Conservation (phyloP, 345 rosid species). For the Gossypium stocksii region DNA sequence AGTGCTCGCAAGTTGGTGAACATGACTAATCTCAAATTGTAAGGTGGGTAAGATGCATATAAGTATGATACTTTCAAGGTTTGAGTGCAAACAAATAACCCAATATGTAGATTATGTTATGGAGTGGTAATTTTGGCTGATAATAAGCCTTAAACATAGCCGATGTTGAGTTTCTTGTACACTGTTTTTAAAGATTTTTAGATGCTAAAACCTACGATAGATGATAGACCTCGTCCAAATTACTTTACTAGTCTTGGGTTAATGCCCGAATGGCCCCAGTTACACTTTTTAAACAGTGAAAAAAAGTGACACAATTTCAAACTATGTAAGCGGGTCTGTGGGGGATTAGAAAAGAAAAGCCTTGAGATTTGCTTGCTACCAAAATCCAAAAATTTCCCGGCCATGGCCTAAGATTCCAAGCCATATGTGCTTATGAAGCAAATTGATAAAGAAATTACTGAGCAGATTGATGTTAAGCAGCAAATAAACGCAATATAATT, state of each 20-base stretch:
- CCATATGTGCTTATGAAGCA: neutral
- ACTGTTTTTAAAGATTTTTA: neutral
- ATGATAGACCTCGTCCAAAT: neutral
- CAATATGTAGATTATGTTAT: slow-evolving; percentile 10
- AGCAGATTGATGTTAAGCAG: neutral
- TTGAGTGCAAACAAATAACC: neutral
- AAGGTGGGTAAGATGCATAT: too few species aligned
- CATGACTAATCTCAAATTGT: neutral
- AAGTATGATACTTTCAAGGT: neutral
- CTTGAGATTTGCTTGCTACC: slow-evolving; percentile 19
- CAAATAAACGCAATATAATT: neutral
- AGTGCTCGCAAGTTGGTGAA: neutral
- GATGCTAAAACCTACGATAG: slow-evolving; percentile 8
- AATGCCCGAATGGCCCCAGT: neutral
- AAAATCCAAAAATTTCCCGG: slow-evolving; percentile 17
- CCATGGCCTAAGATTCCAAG: slow-evolving; percentile 11
- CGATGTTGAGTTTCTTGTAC: slow-evolving; percentile 39
- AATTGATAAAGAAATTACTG: neutral
- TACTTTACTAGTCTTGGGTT: neutral
- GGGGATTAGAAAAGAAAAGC: neutral
- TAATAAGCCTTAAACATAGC: slow-evolving; percentile 29
- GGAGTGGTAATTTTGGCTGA: slow-evolving; percentile 34
- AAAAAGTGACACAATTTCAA: slow-evolving; percentile 19
- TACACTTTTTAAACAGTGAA: neutral
- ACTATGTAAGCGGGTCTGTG: slow-evolving; percentile 27